Percentiles rank a stretch among this genome's conserved stretches.
Evolutionary conservation across 768 basidiomycete species (phyloP).

Genomic region (Hortiboletus flavorubellus): DNA sequence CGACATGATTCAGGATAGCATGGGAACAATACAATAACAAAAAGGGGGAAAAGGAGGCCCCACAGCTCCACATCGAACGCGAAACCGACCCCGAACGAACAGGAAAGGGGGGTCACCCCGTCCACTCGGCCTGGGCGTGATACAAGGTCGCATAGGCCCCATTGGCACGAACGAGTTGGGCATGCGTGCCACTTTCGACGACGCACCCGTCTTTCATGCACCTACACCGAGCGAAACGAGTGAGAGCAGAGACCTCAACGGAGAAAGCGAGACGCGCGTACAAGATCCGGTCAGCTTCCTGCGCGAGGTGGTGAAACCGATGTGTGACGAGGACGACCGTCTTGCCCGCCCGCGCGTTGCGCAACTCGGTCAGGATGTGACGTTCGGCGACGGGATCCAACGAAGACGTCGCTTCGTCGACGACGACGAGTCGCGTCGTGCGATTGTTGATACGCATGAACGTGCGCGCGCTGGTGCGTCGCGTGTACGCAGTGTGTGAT

Average conservation of each 20-base stretch:
- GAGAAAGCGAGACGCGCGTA: slow-evolving; percentile 26
- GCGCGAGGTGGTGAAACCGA: slow-evolving; percentile 48
- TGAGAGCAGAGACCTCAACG: neutral
- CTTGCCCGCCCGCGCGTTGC: slow-evolving; percentile 39
- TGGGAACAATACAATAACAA: too few relatives aligned
- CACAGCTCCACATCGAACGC: too few relatives aligned
- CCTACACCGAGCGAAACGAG: slow-evolving; percentile 5
- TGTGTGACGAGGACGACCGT: slow-evolving; percentile 58
- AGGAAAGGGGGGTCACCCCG: neutral
- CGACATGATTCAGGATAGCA: too few relatives aligned
- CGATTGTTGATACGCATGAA: slow-evolving; percentile 38
- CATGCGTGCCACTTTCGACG: slow-evolving; percentile 32
- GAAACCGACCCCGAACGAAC: too few relatives aligned
- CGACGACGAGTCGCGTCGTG: slow-evolving; percentile 44
- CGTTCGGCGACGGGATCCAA: slow-evolving; percentile 55
- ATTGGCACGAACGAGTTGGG: slow-evolving; percentile 19
- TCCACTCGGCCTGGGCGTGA: slow-evolving; percentile 14
- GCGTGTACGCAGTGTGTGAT: too few relatives aligned
- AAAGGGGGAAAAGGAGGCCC: too few relatives aligned
- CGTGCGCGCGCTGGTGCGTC: slow-evolving; percentile 38
- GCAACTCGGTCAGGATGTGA: slow-evolving; percentile 41
- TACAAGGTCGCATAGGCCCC: slow-evolving; percentile 31
- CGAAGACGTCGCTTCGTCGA: slow-evolving; percentile 59
- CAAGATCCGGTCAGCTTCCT: slow-evolving; percentile 51
- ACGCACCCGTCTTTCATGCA: slow-evolving; percentile 33